Evolutionary conservation across 352 stramenopile genomes (phyloP).

Genomic region (Blastocystis sp.): DNA sequence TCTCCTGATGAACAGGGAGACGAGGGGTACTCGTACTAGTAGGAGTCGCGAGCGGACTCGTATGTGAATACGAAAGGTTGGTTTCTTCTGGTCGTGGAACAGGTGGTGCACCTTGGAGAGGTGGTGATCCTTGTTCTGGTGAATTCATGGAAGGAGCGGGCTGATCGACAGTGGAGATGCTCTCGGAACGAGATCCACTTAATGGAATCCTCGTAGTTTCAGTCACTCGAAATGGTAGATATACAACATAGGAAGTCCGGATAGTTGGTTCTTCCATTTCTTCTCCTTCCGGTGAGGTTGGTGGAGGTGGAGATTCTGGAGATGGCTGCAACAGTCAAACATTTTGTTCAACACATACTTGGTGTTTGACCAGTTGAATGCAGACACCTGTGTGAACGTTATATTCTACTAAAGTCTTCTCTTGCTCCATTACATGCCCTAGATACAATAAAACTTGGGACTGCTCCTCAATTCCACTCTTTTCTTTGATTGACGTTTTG

Average conservation of each 20-base stretch:
- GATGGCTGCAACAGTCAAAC: background rate
- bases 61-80: background rate
- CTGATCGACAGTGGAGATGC: background rate
- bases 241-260: slow-evolving; percentile 8
- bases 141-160: background rate
- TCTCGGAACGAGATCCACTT: background rate
- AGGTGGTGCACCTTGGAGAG: slow-evolving; percentile 31
- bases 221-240: slow-evolving; percentile 38
- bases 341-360: background rate
- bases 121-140: background rate
- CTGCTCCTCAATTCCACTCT: slow-evolving; percentile 12
- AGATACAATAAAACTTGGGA: slow-evolving; percentile 36
- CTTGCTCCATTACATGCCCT: background rate
- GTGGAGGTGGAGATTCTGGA: background rate
- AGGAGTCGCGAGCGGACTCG: too few relatives aligned
- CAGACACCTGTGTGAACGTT: slow-evolving; percentile 44
- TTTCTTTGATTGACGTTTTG: background rate
- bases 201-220: background rate
- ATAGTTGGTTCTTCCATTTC: background rate
- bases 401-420: slow-evolving; percentile 34
- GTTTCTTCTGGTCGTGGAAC: background rate
- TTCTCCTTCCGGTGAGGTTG: background rate
- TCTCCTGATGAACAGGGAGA: background rate
- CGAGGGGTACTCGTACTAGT: background rate
- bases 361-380: slow-evolving; percentile 30